phyloP scores from a whole-genome alignment of 2,329 filamentous ascomycete species.

The Aspergillus sp. region DNA sequence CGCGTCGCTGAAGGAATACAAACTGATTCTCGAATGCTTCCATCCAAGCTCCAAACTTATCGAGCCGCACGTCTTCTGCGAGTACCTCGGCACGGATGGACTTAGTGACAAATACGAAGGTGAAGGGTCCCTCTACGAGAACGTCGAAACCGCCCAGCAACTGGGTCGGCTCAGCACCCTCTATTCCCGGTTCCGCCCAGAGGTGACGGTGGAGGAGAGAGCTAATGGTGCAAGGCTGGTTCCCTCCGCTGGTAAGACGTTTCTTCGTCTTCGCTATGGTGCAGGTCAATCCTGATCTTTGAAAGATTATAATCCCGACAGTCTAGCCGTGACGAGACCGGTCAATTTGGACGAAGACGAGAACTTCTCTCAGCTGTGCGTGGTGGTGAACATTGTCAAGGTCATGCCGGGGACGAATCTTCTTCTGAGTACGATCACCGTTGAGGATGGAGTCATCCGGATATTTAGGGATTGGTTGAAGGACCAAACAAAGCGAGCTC shows the following conservation, averaged over 20 bases:
- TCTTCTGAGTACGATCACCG: conserved; percentile 63
- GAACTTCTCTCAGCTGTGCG: conserved; percentile 72
- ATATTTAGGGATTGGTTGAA: conserved; percentile 73
- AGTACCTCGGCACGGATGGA: conserved; percentile 63
- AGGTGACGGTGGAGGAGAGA: conserved; percentile 52
- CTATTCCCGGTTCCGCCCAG: conserved; percentile 71
- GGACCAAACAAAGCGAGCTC: conserved; percentile 30
- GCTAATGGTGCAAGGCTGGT: conserved; percentile 3
- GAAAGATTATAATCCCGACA: conserved; percentile 10
- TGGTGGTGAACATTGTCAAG: conserved; percentile 67
- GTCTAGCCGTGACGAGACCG: conserved; percentile 53
- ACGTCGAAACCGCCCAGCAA: conserved; percentile 24
- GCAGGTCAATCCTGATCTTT: not conserved
- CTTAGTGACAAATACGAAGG: conserved; percentile 48
- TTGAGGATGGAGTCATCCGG: conserved; percentile 67
- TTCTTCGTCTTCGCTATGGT: not conserved
- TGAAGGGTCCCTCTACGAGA: conserved; percentile 37
- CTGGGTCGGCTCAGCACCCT: conserved; percentile 54
- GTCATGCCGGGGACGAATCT: conserved; percentile 60
- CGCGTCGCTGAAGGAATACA: conserved; percentile 59
- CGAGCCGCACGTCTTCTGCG: conserved; percentile 68
- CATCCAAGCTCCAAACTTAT: conserved; percentile 68
- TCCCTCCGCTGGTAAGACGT: conserved; percentile 15
- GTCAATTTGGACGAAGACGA: conserved; percentile 68
- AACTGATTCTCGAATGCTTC: conserved; percentile 75